Evolutionary conservation across 139 green algal genomes (phyloP), one percentile per base, ranked within the genome.

Genomic region (Chlorella sorokiniana): DNA sequence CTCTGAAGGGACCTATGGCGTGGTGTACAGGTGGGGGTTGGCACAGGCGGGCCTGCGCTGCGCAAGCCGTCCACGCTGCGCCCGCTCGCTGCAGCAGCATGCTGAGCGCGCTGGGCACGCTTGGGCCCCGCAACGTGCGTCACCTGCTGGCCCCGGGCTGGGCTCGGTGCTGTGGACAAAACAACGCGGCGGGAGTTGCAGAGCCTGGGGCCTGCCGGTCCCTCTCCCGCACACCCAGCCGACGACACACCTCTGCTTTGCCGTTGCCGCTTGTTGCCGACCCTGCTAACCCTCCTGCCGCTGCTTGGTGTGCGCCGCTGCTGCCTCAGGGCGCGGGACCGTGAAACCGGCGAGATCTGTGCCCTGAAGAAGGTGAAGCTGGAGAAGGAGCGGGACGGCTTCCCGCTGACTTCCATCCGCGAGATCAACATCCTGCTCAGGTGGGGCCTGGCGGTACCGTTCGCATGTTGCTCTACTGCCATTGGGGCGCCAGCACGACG

Each of bases 361-460:
- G 96, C 96, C 0, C 85, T 99, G 3, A 99, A 99, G 81, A 95
- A 94, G 82, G 78, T 59, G 71, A 99, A 98, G 90, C 94, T 99
- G 93, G 93, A 98, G 65, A 92, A 94, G 78, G 92, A 97, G 83
- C 81, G 83, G 1, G 93, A 98, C 84, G 97, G 97, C 69, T 99
- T 99, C 85, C 97, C 97, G 7, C 86, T 98, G 74, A 99, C 97
- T 1, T 91, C 86, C 48, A 85, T 99, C 35, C 87, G 97, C 0
- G 97, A 99, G 84, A 95, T 99, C 83, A 98, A 98, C 88, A 95
- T 99, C 84, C 93, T 99, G 78, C 92, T 99, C 41, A 92, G 90
- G 37, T 79, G 73, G 20, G 45, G n/a, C n/a, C n/a, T n/a, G n/a
- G n/a, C n/a, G n/a, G n/a, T n/a, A n/a, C n/a, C n/a, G n/a, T n/a